A percentile compares a stretch with the other conserved stretches of the same genome.
phyloP scores from a whole-genome alignment of 495 filamentous ascomycete genomes.

The Zalerion maritima region DNA sequence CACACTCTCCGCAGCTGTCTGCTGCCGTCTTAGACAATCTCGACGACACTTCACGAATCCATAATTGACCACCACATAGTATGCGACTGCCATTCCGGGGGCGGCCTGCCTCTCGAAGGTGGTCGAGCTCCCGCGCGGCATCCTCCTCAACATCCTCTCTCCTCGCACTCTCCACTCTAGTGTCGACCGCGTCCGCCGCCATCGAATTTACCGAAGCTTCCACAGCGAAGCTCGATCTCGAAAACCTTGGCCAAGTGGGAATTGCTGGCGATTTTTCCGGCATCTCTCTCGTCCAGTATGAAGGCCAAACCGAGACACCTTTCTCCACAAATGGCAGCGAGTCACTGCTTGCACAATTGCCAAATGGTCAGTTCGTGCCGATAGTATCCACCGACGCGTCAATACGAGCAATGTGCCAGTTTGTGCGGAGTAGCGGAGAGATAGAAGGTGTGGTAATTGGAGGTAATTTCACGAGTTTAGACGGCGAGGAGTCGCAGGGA shows the following conservation, averaged over 20 bases:
- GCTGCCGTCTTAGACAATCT: too few relatives aligned
- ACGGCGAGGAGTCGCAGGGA: conserved; percentile 56
- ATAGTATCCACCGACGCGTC: conserved; percentile 63
- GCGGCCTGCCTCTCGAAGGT: conserved; percentile 20
- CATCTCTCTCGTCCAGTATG: conserved; percentile 77
- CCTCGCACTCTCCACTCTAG: conserved; percentile 26
- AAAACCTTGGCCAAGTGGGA: conserved; percentile 67
- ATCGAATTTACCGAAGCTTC: conserved; percentile 59
- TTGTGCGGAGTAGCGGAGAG: conserved; percentile 50
- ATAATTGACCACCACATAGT: too few relatives aligned
- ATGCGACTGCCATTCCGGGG: conserved; percentile 25
- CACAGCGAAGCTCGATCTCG: conserved; percentile 65
- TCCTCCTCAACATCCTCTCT: conserved; percentile 14
- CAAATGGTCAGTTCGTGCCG: conserved; percentile 68
- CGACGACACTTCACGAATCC: too few relatives aligned
- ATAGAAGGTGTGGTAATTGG: conserved; percentile 67
- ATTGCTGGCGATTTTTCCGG: conserved; percentile 83
- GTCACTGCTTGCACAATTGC: conserved; percentile 65
- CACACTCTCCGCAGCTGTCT: too few relatives aligned
- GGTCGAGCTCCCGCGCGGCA: too few relatives aligned
- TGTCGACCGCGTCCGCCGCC: conserved; percentile 36
- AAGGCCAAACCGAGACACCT: conserved; percentile 56
- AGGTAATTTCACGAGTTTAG: conserved; percentile 93
- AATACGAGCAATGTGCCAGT: conserved; percentile 78
- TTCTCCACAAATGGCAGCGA: conserved; percentile 61